Evolutionary conservation across 2,329 filamentous ascomycete species (phyloP).

Genomic region (Sporothrix schenckii): DNA sequence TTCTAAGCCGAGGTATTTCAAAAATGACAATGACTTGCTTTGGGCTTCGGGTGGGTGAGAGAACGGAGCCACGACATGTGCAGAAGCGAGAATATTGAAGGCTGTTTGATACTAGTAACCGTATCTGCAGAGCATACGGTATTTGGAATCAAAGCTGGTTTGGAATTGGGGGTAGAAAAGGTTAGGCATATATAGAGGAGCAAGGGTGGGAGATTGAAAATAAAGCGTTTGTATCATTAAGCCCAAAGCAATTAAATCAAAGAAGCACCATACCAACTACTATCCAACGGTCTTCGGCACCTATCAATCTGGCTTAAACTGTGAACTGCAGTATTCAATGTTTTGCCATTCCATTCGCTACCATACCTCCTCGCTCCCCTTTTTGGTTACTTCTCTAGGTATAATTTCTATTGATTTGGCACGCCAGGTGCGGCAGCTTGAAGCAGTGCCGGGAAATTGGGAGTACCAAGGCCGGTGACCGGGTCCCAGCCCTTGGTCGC

Average conservation of each 20-base stretch:
- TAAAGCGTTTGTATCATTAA: background rate
- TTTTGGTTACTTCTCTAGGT: background rate
- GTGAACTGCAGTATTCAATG: background rate
- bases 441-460: constrained; percentile 35
- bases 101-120: background rate
- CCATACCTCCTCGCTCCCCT: background rate
- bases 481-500: constrained; percentile 44
- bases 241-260: background rate
- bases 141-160: background rate
- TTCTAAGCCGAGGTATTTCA: constrained; percentile 19
- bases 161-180: background rate
- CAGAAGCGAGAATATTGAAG: no score
- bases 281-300: background rate
- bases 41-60: no score
- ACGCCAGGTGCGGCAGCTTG: constrained; percentile 32
- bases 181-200: no score
- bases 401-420: constrained; percentile 14
- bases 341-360: background rate
- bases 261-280: background rate
- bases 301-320: background rate
- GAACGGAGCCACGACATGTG: no score
- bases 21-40: no score
- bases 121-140: background rate
- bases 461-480: constrained; percentile 42
- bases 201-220: background rate